These are phyloP conservation scores for Antarctomyces pellizariae DNA, from an alignment of 495 filamentous ascomycete genomes.

Conservation along the genomic window DNA sequence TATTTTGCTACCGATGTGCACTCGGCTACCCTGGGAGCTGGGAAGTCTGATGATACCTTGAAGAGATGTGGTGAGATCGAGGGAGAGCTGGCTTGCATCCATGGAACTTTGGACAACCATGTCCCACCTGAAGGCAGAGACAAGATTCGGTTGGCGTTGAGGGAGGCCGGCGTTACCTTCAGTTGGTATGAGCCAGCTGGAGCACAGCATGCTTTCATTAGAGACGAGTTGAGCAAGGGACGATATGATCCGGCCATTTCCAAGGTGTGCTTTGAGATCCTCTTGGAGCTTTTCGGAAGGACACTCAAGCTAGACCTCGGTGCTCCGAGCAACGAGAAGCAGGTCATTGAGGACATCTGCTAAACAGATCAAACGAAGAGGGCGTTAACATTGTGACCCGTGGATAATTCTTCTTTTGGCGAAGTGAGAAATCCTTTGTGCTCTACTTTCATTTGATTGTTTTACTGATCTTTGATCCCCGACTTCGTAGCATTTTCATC, in stretches of 20 bases:
- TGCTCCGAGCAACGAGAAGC: conserved; percentile 17
- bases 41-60: conserved; percentile 44
- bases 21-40: conserved; percentile 42
- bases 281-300: conserved; percentile 66
- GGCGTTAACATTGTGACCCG: no score
- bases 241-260: conserved; percentile 74
- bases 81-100: conserved; percentile 58
- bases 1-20: conserved; percentile 94
- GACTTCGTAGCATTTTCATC: no score
- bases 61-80: conserved; percentile 46
- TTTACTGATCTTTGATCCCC: no score
- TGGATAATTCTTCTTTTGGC: no score
- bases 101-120: conserved; percentile 77
- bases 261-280: conserved; percentile 78
- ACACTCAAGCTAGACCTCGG: conserved; percentile 61
- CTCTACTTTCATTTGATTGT: no score
- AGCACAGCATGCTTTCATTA: conserved; percentile 89
- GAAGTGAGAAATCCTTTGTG: no score
- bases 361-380: conserved; percentile 14
- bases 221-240: conserved; percentile 86
- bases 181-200: conserved; percentile 76
- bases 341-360: conserved; percentile 35
- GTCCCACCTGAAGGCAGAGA: conserved; percentile 71
- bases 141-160: conserved; percentile 60
- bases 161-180: conserved; percentile 50